Conservation (phyloP, 768 basidiomycete species). For the Lactarius sp. region DNA sequence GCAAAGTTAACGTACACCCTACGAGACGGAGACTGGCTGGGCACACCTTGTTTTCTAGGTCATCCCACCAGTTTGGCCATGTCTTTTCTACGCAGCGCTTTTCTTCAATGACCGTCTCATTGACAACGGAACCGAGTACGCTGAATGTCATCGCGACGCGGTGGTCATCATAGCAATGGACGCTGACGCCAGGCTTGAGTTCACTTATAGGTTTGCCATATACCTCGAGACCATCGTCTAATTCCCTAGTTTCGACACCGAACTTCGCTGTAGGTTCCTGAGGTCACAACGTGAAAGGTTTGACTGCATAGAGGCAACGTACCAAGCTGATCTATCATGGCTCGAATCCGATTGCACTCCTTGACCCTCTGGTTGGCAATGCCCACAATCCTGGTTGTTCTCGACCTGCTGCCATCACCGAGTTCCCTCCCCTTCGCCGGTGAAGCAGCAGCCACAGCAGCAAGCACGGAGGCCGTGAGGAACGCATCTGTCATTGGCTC, state of each 20-base stretch:
- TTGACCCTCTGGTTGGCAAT: slow-evolving; percentile 99
- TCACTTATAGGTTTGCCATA: slow-evolving; percentile 65
- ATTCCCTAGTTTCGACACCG: slow-evolving; percentile 85
- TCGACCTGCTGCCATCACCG: slow-evolving; percentile 31
- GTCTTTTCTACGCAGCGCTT: slow-evolving; percentile 99
- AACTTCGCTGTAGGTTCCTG: slow-evolving; percentile 66
- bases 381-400: slow-evolving; percentile 78
- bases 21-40: neutral
- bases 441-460: slow-evolving; percentile 62
- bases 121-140: slow-evolving; percentile 71
- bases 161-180: slow-evolving; percentile 98
- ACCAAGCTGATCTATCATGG: slow-evolving; percentile 97
- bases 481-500: slow-evolving; percentile 99
- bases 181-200: slow-evolving; percentile 64
- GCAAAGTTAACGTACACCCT: slow-evolving; percentile 10
- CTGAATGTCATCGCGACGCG: slow-evolving; percentile 99
- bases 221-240: slow-evolving; percentile 89
- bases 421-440: slow-evolving; percentile 47
- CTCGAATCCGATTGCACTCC: slow-evolving; percentile 94
- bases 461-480: slow-evolving; percentile 88
- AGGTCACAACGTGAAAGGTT: neutral
- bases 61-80: slow-evolving; percentile 99
- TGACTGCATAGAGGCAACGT: slow-evolving; percentile 27
- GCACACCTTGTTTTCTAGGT: slow-evolving; percentile 85
- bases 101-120: slow-evolving; percentile 83